Conservation (phyloP, 2,329 filamentous ascomycete genomes). For the Fusarium torreyae region DNA sequence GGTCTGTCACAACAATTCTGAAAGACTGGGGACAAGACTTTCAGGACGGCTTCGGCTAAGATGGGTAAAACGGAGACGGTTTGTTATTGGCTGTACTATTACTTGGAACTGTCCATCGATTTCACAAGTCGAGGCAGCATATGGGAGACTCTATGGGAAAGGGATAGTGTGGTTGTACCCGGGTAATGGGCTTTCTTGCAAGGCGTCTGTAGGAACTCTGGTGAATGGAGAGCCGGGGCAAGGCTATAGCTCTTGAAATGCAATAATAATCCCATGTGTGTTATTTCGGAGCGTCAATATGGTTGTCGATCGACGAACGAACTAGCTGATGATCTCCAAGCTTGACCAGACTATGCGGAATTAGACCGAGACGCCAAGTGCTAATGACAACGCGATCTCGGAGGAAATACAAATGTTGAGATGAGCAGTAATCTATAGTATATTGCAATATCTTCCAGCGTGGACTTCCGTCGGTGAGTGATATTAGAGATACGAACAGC, state of each 20-base stretch:
- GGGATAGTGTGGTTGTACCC: slow-evolving; percentile 9
- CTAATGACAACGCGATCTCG: slow-evolving; percentile 5
- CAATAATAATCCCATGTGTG: slow-evolving; percentile 7
- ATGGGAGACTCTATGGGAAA: slow-evolving; percentile 7
- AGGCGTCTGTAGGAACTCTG: slow-evolving; percentile 14
- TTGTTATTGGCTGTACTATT: slow-evolving; percentile 16
- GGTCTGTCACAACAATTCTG: neutral
- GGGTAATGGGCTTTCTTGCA: slow-evolving; percentile 17
- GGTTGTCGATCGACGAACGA: slow-evolving; percentile 5
- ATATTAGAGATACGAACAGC: neutral
- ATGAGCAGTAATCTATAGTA: slow-evolving; percentile 24
- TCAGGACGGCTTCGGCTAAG: neutral
- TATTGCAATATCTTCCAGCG: slow-evolving; percentile 3
- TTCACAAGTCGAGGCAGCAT: slow-evolving; percentile 1
- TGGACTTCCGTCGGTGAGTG: slow-evolving; percentile 1
- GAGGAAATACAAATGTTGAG: neutral
- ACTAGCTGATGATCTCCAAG: slow-evolving; percentile 6
- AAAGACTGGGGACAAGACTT: neutral
- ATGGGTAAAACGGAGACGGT: slow-evolving; percentile 1
- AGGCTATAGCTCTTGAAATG: neutral
- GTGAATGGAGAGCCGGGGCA: slow-evolving; percentile 11
- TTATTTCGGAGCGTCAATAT: neutral
- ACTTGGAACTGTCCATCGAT: neutral
- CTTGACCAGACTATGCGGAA: slow-evolving; percentile 5
- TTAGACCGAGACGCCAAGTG: slow-evolving; percentile 18